Percentiles rank a stretch among this genome's conserved stretches.
These are phyloP conservation scores for Globisporangium mamillatum DNA, from an alignment of 352 stramenopile genomes.

Conservation along the genomic window DNA sequence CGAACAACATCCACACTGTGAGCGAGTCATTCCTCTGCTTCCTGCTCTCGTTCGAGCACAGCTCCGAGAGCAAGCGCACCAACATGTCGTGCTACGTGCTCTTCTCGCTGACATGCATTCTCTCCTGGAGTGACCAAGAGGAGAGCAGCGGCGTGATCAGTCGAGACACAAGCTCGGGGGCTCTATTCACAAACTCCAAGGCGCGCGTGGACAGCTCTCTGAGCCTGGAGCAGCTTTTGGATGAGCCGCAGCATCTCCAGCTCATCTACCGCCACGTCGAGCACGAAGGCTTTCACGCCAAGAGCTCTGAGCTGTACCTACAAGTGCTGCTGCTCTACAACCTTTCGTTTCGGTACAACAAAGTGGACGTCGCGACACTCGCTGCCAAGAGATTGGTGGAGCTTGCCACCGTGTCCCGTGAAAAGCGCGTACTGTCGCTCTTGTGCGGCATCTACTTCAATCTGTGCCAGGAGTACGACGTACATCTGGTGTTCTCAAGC, in stretches of 20 bases:
- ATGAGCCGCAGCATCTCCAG: slow-evolving; percentile 41
- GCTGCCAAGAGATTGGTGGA: slow-evolving; percentile 33
- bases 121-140: slow-evolving; percentile 55
- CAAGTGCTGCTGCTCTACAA: slow-evolving; percentile 77
- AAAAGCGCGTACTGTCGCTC: slow-evolving; percentile 30
- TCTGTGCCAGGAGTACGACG: slow-evolving; percentile 59
- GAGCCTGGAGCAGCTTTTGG: slow-evolving; percentile 45
- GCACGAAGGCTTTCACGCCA: slow-evolving; percentile 28
- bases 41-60: slow-evolving; percentile 46
- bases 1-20: slow-evolving; percentile 41
- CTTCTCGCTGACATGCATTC: slow-evolving; percentile 52
- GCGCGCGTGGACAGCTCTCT: neutral
- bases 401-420: slow-evolving; percentile 19
- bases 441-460: slow-evolving; percentile 59
- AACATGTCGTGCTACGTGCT: slow-evolving; percentile 59
- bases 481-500: slow-evolving; percentile 41
- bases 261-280: slow-evolving; percentile 50
- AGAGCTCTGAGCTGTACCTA: slow-evolving; percentile 50
- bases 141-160: slow-evolving; percentile 17
- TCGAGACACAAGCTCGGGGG: slow-evolving; percentile 2
- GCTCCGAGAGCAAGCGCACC: slow-evolving; percentile 1
- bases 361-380: slow-evolving; percentile 42
- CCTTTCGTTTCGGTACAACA: slow-evolving; percentile 65
- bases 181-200: slow-evolving; percentile 2
- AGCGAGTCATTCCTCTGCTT: slow-evolving; percentile 51